phyloP scores from a whole-genome alignment of 805 yeast species.

The Candida stauntonica region DNA sequence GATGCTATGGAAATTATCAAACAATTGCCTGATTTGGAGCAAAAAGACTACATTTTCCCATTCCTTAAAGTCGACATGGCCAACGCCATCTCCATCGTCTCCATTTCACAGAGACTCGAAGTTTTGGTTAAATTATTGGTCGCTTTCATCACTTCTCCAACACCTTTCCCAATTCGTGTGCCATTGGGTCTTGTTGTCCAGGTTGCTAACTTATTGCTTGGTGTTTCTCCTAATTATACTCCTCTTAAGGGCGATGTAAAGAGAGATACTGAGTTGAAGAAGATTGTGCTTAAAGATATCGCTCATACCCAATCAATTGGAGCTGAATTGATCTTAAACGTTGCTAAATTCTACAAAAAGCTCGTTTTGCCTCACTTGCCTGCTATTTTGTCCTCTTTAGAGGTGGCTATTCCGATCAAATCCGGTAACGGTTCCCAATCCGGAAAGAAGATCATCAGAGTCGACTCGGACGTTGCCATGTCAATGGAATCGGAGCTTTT shows the following conservation, averaged over 20 bases:
- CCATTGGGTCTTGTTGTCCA: slow-evolving; percentile 59
- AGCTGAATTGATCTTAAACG: slow-evolving; percentile 34
- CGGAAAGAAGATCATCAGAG: slow-evolving; percentile 36
- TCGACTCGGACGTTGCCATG: slow-evolving; percentile 32
- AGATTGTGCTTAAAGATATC: slow-evolving; percentile 40
- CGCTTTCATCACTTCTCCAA: slow-evolving; percentile 45
- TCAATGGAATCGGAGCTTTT: slow-evolving; percentile 31
- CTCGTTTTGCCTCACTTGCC: slow-evolving; percentile 42
- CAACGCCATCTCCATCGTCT: slow-evolving; percentile 45
- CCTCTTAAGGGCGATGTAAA: slow-evolving; percentile 53
- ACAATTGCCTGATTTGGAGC: slow-evolving; percentile 33
- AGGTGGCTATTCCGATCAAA: slow-evolving; percentile 53
- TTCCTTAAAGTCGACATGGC: slow-evolving; percentile 56
- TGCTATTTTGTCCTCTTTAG: slow-evolving; percentile 50
- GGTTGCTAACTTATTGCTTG: slow-evolving; percentile 49
- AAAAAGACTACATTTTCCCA: slow-evolving; percentile 35
- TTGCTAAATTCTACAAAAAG: slow-evolving; percentile 29
- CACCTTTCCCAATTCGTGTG: slow-evolving; percentile 51
- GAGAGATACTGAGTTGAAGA: slow-evolving; percentile 46
- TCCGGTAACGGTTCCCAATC: slow-evolving; percentile 16
- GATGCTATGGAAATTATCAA: slow-evolving; percentile 40
- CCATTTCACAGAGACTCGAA: slow-evolving; percentile 48
- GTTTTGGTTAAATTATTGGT: slow-evolving; percentile 42
- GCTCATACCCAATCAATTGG: slow-evolving; percentile 42
- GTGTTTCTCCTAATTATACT: slow-evolving; percentile 51